These are phyloP conservation scores for Globisporangium polare DNA, from an alignment of 352 stramenopile species.

Conservation along the genomic window DNA sequence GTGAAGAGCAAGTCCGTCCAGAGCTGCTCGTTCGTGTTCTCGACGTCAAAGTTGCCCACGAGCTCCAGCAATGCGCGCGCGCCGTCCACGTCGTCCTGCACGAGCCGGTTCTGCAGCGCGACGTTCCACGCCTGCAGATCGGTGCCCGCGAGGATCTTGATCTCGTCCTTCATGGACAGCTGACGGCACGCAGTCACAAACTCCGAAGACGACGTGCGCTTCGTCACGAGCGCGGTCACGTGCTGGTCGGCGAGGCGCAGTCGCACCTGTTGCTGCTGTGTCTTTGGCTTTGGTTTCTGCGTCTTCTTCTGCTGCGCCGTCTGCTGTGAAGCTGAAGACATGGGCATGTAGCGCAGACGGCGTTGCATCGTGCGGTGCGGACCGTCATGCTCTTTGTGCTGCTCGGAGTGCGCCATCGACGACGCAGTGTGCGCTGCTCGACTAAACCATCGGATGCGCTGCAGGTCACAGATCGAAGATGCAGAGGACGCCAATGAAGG, in stretches of 20 bases:
- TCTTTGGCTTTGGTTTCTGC: constrained; percentile 1
- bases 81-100: constrained; percentile 35
- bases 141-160: constrained; percentile 37
- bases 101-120: constrained; percentile 51
- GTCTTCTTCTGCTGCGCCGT: constrained; percentile 11
- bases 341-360: constrained; percentile 8
- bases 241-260: constrained; percentile 29
- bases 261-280: not conserved
- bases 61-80: constrained; percentile 48
- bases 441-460: constrained; percentile 13
- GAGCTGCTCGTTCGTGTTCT: constrained; percentile 53
- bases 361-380: not conserved
- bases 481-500: not conserved
- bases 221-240: constrained; percentile 34
- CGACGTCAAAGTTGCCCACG: constrained; percentile 31
- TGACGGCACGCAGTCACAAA: constrained; percentile 35
- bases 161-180: constrained; percentile 36
- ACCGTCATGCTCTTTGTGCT: not conserved
- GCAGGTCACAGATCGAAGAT: not conserved
- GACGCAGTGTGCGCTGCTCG: constrained; percentile 8
- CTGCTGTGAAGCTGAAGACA: not conserved
- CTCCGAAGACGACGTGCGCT: constrained; percentile 20
- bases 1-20: constrained; percentile 78
- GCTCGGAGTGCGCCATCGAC: not conserved
- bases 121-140: constrained; percentile 57